These are phyloP conservation scores for Vigna hirtella DNA, from an alignment of 306 rosid species.

Conservation along the genomic window DNA sequence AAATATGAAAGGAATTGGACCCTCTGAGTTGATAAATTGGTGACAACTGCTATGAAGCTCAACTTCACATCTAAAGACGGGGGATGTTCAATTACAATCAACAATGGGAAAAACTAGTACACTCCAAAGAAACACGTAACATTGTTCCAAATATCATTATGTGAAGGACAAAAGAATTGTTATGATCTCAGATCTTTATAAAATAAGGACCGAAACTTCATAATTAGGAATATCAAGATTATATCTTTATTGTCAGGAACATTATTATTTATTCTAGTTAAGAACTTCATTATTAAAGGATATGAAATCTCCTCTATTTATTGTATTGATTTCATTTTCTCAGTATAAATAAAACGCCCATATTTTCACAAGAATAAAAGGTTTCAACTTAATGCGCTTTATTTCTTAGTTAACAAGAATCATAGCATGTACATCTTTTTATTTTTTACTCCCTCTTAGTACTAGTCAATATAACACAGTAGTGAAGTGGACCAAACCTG, in stretches of 20 bases:
- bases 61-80: conserved; percentile 18
- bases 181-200: too few relatives aligned
- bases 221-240: too few relatives aligned
- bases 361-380: too few relatives aligned
- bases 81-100: conserved; percentile 9
- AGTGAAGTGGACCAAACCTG: neutral
- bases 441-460: neutral
- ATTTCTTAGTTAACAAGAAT: too few relatives aligned
- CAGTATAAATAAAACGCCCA: too few relatives aligned
- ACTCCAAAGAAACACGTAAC: neutral
- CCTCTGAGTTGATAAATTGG: conserved; percentile 18
- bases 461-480: neutral
- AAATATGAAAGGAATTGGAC: neutral
- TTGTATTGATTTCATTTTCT: too few relatives aligned
- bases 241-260: too few relatives aligned
- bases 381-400: too few relatives aligned
- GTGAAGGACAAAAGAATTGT: neutral
- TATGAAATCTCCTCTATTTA: too few relatives aligned
- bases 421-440: neutral
- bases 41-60: conserved; percentile 17
- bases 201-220: too few relatives aligned
- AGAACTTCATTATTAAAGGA: too few relatives aligned
- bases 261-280: too few relatives aligned
- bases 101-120: neutral
- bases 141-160: neutral